Evolutionary conservation across 78 protist genomes (phyloP), one percentile per base, ranked within the genome.

Genomic region (Parvularia atlantis): DNA sequence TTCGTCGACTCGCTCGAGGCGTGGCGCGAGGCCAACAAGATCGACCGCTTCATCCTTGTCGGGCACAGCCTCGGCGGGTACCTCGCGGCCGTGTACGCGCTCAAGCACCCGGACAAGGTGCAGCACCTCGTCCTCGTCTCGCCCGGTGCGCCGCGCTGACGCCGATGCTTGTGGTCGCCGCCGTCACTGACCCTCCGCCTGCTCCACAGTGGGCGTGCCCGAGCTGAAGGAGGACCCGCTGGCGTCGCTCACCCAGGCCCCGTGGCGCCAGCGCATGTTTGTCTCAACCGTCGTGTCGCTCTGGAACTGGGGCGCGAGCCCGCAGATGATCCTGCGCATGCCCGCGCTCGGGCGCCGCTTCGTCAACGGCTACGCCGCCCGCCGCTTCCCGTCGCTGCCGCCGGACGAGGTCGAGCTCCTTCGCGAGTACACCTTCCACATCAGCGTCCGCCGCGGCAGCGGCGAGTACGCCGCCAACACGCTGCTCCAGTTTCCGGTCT

Each of bases 21-120:
- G 11, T 64, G 69, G 69, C 53, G 69, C 20, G 28, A 30, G 57
- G 30, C 1, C 43, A 30, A 11, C 35, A 44, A 44, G 17, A 28
- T 69, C n/a, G 62, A 69, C 17, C 19, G 39, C 31, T 41, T 58
- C 9, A 56, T 52, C 22, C 61, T 69, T 1, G 1, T 48, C 19
- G 74, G 74, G 0, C 74, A 69, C 74, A 31, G 48, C 35, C 52
- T 69, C 6, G 74, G 74, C 19, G 65, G 67, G 24, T 69, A 35
- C 61, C 64, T 69, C n/a, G 2, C 62, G 0, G 67, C 64, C 9
- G 54, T 36, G 20, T 57, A 59, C 43, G 61, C 74, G 17, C 33
- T 69, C n/a, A 69, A 39, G 56, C 61, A 69, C 20, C 74, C 74
- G 31, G 44, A 69, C 10, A 31, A 10, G 5, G 62, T 69, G 7